phyloP scores from a whole-genome alignment of 768 basidiomycete genomes.

The Serendipita sp. region DNA sequence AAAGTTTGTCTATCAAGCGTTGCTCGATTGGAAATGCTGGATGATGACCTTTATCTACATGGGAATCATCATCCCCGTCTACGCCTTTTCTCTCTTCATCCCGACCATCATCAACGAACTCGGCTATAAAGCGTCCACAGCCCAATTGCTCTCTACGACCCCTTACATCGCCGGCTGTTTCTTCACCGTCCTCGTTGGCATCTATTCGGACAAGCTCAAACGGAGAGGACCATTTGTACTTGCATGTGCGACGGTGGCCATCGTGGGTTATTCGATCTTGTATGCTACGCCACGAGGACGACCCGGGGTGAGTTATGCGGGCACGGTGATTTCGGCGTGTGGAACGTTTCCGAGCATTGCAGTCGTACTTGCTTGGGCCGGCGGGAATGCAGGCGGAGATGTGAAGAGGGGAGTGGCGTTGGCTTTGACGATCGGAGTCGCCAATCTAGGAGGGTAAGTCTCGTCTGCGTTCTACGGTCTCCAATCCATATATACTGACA shows the following conservation, averaged over 20 bases:
- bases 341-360: slow-evolving; percentile 39
- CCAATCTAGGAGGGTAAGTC: slow-evolving; percentile 38
- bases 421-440: slow-evolving; percentile 38
- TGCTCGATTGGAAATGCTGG: slow-evolving; percentile 29
- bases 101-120: slow-evolving; percentile 29
- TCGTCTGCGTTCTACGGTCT: slow-evolving; percentile 17
- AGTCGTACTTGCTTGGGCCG: slow-evolving; percentile 37
- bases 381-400: slow-evolving; percentile 41
- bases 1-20: slow-evolving; percentile 34
- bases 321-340: slow-evolving; percentile 33
- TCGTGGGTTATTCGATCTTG: slow-evolving; percentile 37
- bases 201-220: slow-evolving; percentile 24
- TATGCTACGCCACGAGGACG: slow-evolving; percentile 20
- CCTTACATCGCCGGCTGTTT: slow-evolving; percentile 41
- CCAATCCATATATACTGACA: slow-evolving; percentile 16
- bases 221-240: slow-evolving; percentile 37
- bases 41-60: background rate
- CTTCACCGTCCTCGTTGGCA: slow-evolving; percentile 31
- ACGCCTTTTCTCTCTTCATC: slow-evolving; percentile 13
- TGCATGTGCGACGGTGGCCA: slow-evolving; percentile 25
- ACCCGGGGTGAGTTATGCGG: slow-evolving; percentile 30
- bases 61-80: slow-evolving; percentile 10
- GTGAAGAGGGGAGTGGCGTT: slow-evolving; percentile 35
- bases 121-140: slow-evolving; percentile 35
- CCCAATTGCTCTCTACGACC: slow-evolving; percentile 39